Evolutionary conservation across 2,329 filamentous ascomycete species (phyloP), one percentile per base, ranked within the genome.

Genomic region (Aspergillus pseudoglaucus): DNA sequence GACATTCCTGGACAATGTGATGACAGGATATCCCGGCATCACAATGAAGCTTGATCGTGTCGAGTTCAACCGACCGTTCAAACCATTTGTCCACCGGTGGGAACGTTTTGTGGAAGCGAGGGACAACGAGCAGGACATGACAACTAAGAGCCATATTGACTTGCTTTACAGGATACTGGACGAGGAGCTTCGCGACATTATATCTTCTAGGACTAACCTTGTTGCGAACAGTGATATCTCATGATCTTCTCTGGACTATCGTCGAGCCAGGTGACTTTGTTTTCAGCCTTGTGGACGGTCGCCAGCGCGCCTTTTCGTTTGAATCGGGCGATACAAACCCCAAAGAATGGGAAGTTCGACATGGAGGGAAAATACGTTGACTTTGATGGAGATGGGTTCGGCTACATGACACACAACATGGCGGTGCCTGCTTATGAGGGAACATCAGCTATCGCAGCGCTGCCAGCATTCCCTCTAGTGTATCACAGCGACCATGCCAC

Each of bases 41-140:
- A 78, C 79, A 2, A 76, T 78, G 30, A 74, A 72, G 9, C 68
- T 87, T 22, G 73, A 80, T n/a, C 74, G 80, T 1, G 69, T 87
- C 1, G 78, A 80, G 47, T 85, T 87, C 51, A 62, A 67, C 6
- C 76, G 75, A 0, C 81, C 80, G 0, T 87, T 86, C 51, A 69
- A 78, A 54, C 79, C 80, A 0, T 79, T 88, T 43, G 79, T 86
- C 37, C 82, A 88, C 63, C 76, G 83, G 27, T 87, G 83, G 82
- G 67, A 72, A 1, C 58, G 68, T 6, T 72, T 83, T 33, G 55
- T 61, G 8, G 59, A 66, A 3, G 70, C 72, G 20, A 65, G 72
- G 39, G 59, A 74, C 8, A 68, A 72, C 27, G 56, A 70, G 6
- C 59, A 66, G 1, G 75, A 81, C 14, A 56, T 62, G 3, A 64